A percentile compares a stretch with the other conserved stretches of the same genome.
phyloP scores from a whole-genome alignment of 2,329 filamentous ascomycete species.

The Verticillium tricorpus region DNA sequence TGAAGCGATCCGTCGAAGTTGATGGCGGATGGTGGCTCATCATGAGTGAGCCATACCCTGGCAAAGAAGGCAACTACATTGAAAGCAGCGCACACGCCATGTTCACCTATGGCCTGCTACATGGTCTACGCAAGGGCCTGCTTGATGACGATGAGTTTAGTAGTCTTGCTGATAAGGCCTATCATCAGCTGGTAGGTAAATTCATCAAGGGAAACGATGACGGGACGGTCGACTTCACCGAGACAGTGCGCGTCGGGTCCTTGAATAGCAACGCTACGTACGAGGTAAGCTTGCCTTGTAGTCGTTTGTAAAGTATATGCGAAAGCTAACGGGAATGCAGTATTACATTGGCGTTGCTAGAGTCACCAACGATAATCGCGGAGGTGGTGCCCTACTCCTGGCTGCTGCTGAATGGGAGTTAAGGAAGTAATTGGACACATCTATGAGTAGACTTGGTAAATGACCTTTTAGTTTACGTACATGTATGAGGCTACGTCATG shows the following conservation, averaged over 20 bases:
- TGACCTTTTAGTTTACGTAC: too few species aligned
- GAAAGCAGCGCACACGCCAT: slow-evolving; percentile 56
- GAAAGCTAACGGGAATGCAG: too few species aligned
- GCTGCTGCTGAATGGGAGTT: too few species aligned
- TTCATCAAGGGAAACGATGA: slow-evolving; percentile 42
- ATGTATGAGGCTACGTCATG: too few species aligned
- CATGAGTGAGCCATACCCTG: slow-evolving; percentile 44
- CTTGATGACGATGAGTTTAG: slow-evolving; percentile 32
- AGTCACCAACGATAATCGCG: too few species aligned
- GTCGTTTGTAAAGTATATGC: too few species aligned
- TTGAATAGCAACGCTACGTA: slow-evolving; percentile 44
- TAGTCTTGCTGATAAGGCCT: slow-evolving; percentile 26
- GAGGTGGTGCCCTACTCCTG: too few species aligned
- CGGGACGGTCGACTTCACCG: slow-evolving; percentile 43
- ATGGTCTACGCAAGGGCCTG: slow-evolving; percentile 26
- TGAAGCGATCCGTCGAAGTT: slow-evolving; percentile 36
- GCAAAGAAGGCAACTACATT: slow-evolving; percentile 51
- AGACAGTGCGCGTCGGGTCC: slow-evolving; percentile 48
- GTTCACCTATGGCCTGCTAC: slow-evolving; percentile 48
- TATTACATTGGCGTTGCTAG: too few species aligned
- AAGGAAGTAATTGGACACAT: too few species aligned
- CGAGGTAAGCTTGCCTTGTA: slow-evolving; percentile 29
- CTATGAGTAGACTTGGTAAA: too few species aligned
- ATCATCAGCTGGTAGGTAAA: slow-evolving; percentile 30
- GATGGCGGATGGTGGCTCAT: slow-evolving; percentile 54